Evolutionary conservation across 164 flowering plant genomes (phyloP).

Genomic region (Litsea cubeba): DNA sequence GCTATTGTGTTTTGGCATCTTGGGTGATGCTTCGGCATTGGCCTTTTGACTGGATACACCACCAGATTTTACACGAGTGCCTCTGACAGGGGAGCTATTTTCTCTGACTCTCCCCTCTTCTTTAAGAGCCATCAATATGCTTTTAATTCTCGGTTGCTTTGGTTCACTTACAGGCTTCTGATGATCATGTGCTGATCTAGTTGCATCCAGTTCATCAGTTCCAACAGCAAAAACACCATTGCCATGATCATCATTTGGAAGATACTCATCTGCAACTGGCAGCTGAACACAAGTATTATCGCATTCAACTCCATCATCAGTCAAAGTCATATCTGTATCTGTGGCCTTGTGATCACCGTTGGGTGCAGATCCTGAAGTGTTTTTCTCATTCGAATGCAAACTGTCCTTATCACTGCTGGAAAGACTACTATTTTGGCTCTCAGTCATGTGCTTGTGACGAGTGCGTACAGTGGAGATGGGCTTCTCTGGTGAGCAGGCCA

Average conservation of each 20-base stretch:
- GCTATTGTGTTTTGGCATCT: constrained; percentile 43
- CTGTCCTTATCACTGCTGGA: constrained; percentile 83
- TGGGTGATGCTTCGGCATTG: constrained; percentile 44
- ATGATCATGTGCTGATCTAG: constrained; percentile 32
- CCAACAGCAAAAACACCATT: constrained; percentile 13
- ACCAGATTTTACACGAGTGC: constrained; percentile 44
- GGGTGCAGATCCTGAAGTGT: constrained; percentile 20
- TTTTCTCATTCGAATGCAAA: constrained; percentile 57
- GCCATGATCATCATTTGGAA: constrained; percentile 30
- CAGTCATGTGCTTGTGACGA: constrained; percentile 39
- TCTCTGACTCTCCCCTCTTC: constrained; percentile 79
- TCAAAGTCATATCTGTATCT: constrained; percentile 37
- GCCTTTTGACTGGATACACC: constrained; percentile 38
- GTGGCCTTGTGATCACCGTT: constrained; percentile 45
- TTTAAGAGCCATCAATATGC: constrained; percentile 70
- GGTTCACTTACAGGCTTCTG: constrained; percentile 33
- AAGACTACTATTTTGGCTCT: constrained; percentile 80
- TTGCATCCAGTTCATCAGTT: constrained; percentile 32
- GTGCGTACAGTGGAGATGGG: constrained; percentile 30
- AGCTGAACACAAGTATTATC: constrained; percentile 18
- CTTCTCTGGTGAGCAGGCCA: constrained; percentile 46
- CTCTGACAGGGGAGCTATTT: constrained; percentile 79
- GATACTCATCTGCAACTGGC: constrained; percentile 15
- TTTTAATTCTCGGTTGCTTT: constrained; percentile 69
- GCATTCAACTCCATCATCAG: constrained; percentile 36